These are phyloP conservation scores for Cercospora sp. DNA, from an alignment of 2,329 filamentous ascomycete genomes.

Conservation along the genomic window DNA sequence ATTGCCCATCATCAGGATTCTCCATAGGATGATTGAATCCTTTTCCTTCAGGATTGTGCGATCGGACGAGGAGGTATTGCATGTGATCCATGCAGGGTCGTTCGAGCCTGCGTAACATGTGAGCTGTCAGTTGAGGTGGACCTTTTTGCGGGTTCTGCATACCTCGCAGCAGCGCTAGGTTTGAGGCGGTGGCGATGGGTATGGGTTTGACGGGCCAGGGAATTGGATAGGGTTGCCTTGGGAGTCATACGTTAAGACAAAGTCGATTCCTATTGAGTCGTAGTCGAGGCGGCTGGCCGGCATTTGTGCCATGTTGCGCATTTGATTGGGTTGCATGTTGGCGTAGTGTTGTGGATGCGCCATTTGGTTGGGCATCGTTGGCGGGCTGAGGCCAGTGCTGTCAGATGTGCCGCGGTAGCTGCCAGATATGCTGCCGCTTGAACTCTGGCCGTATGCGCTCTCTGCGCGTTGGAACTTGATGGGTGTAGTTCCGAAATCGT, in stretches of 20 bases:
- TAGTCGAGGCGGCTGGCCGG: constrained; percentile 59
- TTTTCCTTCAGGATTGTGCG: constrained; percentile 47
- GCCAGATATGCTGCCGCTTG: constrained; percentile 60
- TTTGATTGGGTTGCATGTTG: constrained; percentile 20
- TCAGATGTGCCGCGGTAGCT: constrained; percentile 57
- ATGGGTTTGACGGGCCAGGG: constrained; percentile 52
- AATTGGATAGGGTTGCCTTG: constrained; percentile 36
- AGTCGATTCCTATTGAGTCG: constrained; percentile 83
- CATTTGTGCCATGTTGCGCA: constrained; percentile 32
- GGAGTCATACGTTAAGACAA: constrained; percentile 79
- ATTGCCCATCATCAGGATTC: constrained; percentile 53
- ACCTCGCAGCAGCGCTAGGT: constrained; percentile 26
- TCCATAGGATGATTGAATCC: constrained; percentile 41
- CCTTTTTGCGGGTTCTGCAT: constrained; percentile 19
- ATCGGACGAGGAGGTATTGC: constrained; percentile 69
- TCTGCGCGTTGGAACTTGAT: constrained; percentile 39
- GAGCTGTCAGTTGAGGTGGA: constrained; percentile 34
- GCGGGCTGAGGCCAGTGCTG: constrained; percentile 50
- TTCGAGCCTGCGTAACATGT: constrained; percentile 65
- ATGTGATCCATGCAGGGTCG: constrained; percentile 91
- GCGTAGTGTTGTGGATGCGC: constrained; percentile 7
- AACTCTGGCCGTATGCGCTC: constrained; percentile 46
- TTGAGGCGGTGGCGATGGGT: constrained; percentile 63
- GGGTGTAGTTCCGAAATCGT: constrained; percentile 48
- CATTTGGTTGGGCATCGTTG: constrained; percentile 34